Evolutionary conservation across 371 early-diverging fungal genomes (phyloP), one percentile per base, ranked within the genome.

Genomic region (Chytridiales sp.): DNA sequence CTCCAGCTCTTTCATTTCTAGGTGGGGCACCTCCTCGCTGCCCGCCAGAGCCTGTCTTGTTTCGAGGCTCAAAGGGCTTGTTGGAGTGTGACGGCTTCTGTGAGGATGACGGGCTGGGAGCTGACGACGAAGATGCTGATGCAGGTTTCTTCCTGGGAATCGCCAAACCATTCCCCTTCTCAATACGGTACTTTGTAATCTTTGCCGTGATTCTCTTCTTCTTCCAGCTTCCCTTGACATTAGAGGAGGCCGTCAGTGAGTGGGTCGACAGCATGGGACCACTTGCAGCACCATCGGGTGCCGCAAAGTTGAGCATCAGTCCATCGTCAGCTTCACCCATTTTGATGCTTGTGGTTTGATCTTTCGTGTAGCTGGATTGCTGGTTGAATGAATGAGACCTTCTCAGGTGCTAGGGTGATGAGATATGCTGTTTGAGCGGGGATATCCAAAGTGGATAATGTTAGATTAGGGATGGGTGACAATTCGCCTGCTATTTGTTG

Each of bases 201-300:
- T 67, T 61, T 24, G 59, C 48, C 31, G 48, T 55, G 27, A 67
- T 54, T 26, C 68, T 54, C 47, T 54, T 41, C 46, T 61, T 62
- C 59, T 67, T 67, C 68, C 68, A 67, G 24, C 54, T 53, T 17
- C 68, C 68, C 41, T 60, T 59, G n/a, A 19, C 53, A 29, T 15
- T 29, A 6, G 17, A 38, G 38, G 17, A 38, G 38, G 8, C 48
- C 54, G n/a, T 38, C 21, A 9, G 21, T 44, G 9, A 22, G 19
- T 1, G 30, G 29, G 1, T 30, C 29, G 27, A 38, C 35, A n/a
- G n/a, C n/a, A n/a, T n/a, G 8, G 30, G 47, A 43, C 27, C 46
- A 19, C 5, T 26, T 39, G 68, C 66, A 68, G 3, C 47, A 49
- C 13, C 67, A 60, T 27, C 40, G 30, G 62, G 38, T 21, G 30